Base-by-base conservation (phyloP, 345 rosid genomes). In the Citrus cavaleriei region DNA sequence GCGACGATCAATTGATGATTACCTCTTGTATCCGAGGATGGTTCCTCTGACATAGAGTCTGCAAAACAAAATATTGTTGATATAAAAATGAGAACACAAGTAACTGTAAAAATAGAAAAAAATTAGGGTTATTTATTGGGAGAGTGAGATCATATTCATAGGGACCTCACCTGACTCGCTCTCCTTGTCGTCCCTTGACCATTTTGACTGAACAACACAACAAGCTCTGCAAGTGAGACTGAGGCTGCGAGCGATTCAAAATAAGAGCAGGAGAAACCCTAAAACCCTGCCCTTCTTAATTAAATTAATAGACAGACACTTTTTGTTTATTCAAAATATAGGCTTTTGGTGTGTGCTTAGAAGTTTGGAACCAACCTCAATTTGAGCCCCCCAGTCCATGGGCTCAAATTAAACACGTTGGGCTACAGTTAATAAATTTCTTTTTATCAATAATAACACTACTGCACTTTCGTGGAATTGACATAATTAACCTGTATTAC, bases 151-250 rank as follows among this genome's bases (percentile, higher is more conserved):
- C 78, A 42, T 37, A 4, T 46, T 46, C 51, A 5, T 54, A 54
- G 8, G 22, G 21, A 94, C 96, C 97, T 90, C 58, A 94, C 98
- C 97, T 90, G 87, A 95, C 93, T 78, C 95, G 87, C 87, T 95
- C 99, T 84, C 99, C 99, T 83, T 93, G 94, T 66, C 98, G 94
- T 27, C 94, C 95, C 91, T 93, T 95, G 82, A 91, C 97, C 97
- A 92, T 95, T 87, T 80, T 28, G 67, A 59, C 72, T 78, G 34
- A 83, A 57, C 51, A 14, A 46, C 51, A 46, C 51, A 12, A 46
- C 19, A 61, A 75, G 25, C 55, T 55, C 71, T 22, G 40, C 27
- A 46, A 34, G 67, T 68, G 79, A 38, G 13, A 10, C 70, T 6
- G 37, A 34, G 12, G 42, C 64, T 55, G 64, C 42, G 27, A 55